Evolutionary conservation across 2,329 filamentous ascomycete genomes (phyloP), one percentile per base, ranked within the genome.

Genomic region (Fusarium udum): DNA sequence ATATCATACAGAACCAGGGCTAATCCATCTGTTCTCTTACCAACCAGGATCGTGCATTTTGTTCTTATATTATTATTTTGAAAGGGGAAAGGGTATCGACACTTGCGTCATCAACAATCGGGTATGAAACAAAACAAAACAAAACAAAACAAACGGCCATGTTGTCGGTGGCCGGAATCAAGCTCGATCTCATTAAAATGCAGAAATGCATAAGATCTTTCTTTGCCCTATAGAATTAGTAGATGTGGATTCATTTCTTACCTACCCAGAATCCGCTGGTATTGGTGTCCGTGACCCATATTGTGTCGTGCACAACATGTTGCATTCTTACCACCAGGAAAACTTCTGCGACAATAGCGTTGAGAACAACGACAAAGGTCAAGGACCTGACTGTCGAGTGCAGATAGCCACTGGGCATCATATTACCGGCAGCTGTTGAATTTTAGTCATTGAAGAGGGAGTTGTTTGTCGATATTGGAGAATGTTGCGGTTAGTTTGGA

Each of bases 301-400:
- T 31, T 48, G 28, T 70, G 57, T 42, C 64, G 53, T 52, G 67
- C 55, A 24, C 49, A 36, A 51, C n/a, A 53, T 46, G 46, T 52
- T 51, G 65, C 65, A 43, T 61, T 77, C 75, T 77, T 78, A 78
- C 74, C 75, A 67, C 74, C 75, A 64, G 67, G 61, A 64, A 58
- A 63, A 60, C 42, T 51, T 63, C 46, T 58, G 64, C 57, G 52
- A 37, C 46, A 52, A 31, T 55, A 57, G 64, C 34, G 36, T 61
- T 52, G 28, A 36, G 56, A 52, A 43, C 52, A 57, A 52, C 55
- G 62, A 34, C 42, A 34, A 48, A 39, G 51, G 53, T n/a, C 51
- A 42, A 49, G 9, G 36, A 53, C 36, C 34, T 48, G 42, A 39
- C n/a, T 65, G 37, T 32, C 37, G 26, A 57, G 37, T 46, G 43